These are phyloP conservation scores for Aquilaria yunnanensis DNA, from an alignment of 345 rosid genomes.

Conservation along the genomic window DNA sequence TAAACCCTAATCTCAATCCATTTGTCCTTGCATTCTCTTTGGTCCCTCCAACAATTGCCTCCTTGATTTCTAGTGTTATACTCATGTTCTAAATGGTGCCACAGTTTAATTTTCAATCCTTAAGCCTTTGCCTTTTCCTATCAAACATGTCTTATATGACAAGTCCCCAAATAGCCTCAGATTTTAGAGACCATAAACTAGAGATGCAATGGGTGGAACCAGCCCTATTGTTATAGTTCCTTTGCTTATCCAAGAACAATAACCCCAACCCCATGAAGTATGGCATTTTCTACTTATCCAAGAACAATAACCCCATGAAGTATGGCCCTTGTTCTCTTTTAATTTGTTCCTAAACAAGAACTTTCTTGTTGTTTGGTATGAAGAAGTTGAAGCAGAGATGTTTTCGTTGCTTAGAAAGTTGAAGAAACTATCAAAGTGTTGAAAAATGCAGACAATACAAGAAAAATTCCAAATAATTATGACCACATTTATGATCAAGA, in stretches of 20 bases:
- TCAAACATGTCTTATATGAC: not conserved
- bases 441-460: conserved; percentile 76
- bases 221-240: conserved; percentile 22
- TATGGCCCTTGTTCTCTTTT: conserved; percentile 1
- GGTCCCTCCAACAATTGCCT: too few species aligned
- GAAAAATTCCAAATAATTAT: conserved; percentile 62
- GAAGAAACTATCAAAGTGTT: conserved; percentile 54
- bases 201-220: conserved; percentile 40
- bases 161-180: not conserved
- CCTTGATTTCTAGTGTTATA: too few species aligned
- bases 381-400: not conserved
- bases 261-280: conserved; percentile 14
- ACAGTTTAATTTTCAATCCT: not conserved
- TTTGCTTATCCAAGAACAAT: conserved; percentile 16
- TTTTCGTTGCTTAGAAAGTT: conserved; percentile 35
- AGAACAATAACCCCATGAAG: conserved; percentile 20
- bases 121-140: conserved; percentile 6
- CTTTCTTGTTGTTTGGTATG: not conserved
- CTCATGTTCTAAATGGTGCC: too few species aligned
- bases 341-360: not conserved
- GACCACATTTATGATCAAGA: conserved; percentile 66
- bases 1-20: too few species aligned
- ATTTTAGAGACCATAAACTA: conserved; percentile 15
- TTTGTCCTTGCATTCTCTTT: too few species aligned
- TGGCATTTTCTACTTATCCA: conserved; percentile 14